phyloP scores from a whole-genome alignment of 83 land plant genomes.

The Larix sibirica region DNA sequence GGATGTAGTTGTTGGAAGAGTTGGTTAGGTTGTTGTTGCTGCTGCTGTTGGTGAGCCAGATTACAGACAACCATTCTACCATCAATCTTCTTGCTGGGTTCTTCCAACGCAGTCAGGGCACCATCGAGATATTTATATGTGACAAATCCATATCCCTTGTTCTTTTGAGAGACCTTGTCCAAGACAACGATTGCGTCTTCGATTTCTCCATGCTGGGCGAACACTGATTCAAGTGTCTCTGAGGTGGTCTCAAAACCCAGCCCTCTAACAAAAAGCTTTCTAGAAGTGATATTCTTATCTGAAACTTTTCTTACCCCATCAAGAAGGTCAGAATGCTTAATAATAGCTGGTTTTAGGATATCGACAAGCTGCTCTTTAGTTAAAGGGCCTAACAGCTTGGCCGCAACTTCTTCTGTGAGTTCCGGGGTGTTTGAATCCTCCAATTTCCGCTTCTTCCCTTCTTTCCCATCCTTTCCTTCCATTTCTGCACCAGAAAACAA shows the following conservation, averaged over 20 bases:
- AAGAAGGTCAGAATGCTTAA: conserved; percentile 10
- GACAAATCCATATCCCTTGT: conserved; percentile 42
- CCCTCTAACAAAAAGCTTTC: conserved; percentile 22
- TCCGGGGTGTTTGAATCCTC: background rate
- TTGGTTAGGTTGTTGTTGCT: too few species aligned
- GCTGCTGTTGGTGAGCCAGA: conserved; percentile 18
- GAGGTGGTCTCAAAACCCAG: background rate
- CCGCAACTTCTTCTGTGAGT: background rate
- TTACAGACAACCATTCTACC: conserved; percentile 47
- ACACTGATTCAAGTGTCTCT: background rate
- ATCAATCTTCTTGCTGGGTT: conserved; percentile 55
- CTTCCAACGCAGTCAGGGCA: conserved; percentile 38
- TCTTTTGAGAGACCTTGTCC: conserved; percentile 42
- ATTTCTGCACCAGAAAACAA: background rate
- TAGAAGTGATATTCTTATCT: background rate
- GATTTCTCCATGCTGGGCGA: background rate
- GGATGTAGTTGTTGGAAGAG: too few species aligned
- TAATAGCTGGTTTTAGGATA: background rate
- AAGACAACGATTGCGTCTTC: conserved; percentile 1
- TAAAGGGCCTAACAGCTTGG: background rate
- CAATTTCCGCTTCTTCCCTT: background rate
- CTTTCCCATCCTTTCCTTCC: conserved; percentile 9
- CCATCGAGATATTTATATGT: conserved; percentile 47
- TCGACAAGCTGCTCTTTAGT: background rate
- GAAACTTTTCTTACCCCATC: conserved; percentile 17